Evolutionary conservation across 2,329 filamentous ascomycete species (phyloP).

Genomic region (Pseudogymnoascus sp.): DNA sequence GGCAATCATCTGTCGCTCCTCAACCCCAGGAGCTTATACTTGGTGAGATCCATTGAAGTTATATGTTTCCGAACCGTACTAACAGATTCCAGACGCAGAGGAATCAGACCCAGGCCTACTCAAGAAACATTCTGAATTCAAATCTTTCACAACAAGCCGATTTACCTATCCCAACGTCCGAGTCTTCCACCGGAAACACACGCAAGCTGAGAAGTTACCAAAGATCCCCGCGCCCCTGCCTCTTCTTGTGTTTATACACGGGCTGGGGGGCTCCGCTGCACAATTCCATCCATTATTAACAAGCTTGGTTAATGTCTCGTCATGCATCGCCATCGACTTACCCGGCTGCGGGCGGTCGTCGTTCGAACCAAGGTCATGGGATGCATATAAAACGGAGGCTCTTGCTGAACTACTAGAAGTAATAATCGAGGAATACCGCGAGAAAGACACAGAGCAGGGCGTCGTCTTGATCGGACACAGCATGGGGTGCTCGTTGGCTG

Average conservation of each 20-base stretch:
- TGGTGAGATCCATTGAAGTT: not conserved
- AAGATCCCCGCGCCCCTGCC: conserved; percentile 65
- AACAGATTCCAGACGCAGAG: conserved; percentile 20
- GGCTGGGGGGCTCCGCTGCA: conserved; percentile 81
- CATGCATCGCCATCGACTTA: conserved; percentile 81
- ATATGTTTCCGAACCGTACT: not conserved
- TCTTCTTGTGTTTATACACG: conserved; percentile 84
- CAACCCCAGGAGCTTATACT: not conserved
- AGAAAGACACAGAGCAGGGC: conserved; percentile 55
- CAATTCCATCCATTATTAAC: conserved; percentile 79
- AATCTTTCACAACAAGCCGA: conserved; percentile 61
- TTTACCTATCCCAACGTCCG: conserved; percentile 67
- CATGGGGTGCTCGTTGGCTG: conserved; percentile 75
- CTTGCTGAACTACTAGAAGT: conserved; percentile 66
- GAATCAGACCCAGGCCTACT: conserved; percentile 65
- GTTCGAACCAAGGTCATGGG: conserved; percentile 62
- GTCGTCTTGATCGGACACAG: conserved; percentile 82
- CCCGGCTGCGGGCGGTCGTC: conserved; percentile 80
- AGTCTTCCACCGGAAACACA: conserved; percentile 75
- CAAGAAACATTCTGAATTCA: conserved; percentile 63
- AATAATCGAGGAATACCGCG: conserved; percentile 66
- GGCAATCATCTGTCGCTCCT: not conserved
- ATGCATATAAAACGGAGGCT: conserved; percentile 70
- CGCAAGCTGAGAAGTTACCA: conserved; percentile 74
- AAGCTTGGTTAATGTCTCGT: conserved; percentile 72